A percentile compares a stretch with the other conserved stretches of the same genome.
These are phyloP conservation scores for Geranium rotundifolium DNA, from an alignment of 345 rosid genomes.

Conservation along the genomic window DNA sequence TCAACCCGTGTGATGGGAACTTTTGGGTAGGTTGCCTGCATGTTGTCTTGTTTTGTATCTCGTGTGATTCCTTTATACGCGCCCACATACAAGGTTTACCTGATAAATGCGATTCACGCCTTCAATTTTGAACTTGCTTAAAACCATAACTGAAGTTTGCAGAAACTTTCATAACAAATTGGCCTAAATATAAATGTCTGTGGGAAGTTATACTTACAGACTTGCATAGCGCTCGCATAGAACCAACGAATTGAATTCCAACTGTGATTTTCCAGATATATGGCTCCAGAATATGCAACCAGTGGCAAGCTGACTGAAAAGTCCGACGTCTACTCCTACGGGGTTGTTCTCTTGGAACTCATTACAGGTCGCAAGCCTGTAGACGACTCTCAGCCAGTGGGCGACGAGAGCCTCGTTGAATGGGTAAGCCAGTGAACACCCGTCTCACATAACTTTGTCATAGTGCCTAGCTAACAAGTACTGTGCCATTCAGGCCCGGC, in stretches of 20 bases:
- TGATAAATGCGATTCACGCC: too few relatives aligned
- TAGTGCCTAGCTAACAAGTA: not conserved
- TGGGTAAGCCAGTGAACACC: conserved; percentile 43
- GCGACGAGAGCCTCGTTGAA: conserved; percentile 98
- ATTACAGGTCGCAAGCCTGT: conserved; percentile 97
- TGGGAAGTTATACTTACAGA: not conserved
- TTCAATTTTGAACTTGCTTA: too few relatives aligned
- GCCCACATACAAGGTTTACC: too few relatives aligned
- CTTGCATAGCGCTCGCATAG: not conserved
- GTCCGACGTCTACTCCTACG: conserved; percentile 91
- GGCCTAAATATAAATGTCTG: not conserved
- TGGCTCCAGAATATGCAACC: conserved; percentile 98
- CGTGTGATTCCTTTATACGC: too few relatives aligned
- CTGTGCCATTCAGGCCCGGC: conserved; percentile 57
- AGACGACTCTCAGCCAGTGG: conserved; percentile 78
- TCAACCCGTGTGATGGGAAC: conserved; percentile 98
- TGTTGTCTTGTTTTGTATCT: not conserved
- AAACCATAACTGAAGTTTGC: too few relatives aligned
- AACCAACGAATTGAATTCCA: not conserved
- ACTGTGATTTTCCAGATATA: conserved; percentile 44
- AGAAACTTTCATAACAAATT: too few relatives aligned
- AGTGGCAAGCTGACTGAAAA: conserved; percentile 94
- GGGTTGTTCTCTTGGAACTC: conserved; percentile 90
- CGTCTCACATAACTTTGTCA: not conserved
- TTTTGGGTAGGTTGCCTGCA: conserved; percentile 54